Base-by-base conservation (phyloP, 805 yeast species). In the Priceomyces medius region DNA sequence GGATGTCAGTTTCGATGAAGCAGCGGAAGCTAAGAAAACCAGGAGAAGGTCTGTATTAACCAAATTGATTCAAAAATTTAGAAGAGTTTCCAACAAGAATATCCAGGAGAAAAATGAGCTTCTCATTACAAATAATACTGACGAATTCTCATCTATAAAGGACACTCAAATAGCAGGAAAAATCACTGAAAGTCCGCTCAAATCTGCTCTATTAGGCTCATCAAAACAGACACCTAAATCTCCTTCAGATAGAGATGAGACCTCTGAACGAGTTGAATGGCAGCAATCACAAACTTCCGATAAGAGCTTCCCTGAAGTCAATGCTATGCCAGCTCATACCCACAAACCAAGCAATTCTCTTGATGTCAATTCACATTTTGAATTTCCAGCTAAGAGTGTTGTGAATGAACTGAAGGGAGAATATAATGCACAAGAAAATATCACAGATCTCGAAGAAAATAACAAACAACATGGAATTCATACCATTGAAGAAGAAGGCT, bases 311-410 rank as follows among this genome's bases (percentile, higher is more conserved):
- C 29, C 12, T 12, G 29, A n/a, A 26, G 29, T n/a, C 5, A 26
- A 10, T 26, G 29, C 29, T 5, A 6, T 10, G 5, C 29, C 29
- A 12, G 14, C n/a, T 26, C 26, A 32, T 23, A n/a, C 36, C 8
- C 35, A 40, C 17, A 10, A 13, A n/a, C 31, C 42, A n/a, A 16
- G 40, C 8, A 31, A 17, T 18, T 48, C 54, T 4, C 33, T 50
- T 27, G 56, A 56, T 44, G 68, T 63, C 7, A 62, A 52, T 32
- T 55, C 66, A 3, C 48, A 54, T 17, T 64, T 64, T 49, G 59
- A 47, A 37, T 64, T 64, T 43, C 68, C 68, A 8, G 41, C 23
- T 18, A 35, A 33, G 13, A 7, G 18, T 4, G 31, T 20, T 23
- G 5, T 14, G 7, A 18, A n/a, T n/a, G n/a, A 12, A 9, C 12